Base-by-base conservation (phyloP, 2,329 filamentous ascomycete species). In the Teratosphaeria zuluensis region DNA sequence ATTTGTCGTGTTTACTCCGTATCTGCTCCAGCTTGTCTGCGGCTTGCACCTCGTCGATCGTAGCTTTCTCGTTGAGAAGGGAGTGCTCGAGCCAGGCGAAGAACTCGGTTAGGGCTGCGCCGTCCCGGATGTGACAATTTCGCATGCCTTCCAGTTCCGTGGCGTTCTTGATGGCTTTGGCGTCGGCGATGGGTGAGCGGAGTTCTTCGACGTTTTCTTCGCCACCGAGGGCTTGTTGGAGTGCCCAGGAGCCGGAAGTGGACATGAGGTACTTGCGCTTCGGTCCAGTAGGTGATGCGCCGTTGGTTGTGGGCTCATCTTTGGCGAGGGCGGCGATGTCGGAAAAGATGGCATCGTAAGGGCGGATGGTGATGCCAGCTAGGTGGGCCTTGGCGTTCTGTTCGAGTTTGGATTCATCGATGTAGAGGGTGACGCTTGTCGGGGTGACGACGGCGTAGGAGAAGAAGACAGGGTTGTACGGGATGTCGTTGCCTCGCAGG, bases 391-490 rank as follows among this genome's bases (percentile, higher is more conserved):
- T 84, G 59, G 84, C 86, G 54, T 89, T 84, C 2, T 81, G 76
- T 35, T 81, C 84, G 31, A 97, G 75, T 73, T 96, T 96, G 14
- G 83, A 81, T 12, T 86, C 82, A 69, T 97, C 88, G 59, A 97
- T 79, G 69, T 96, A 99, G 4, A 99, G 80, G 1, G 86, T 91
- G 28, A 87, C 89, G 1, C 84, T 79, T 1, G 73, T 85, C 1
- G 86, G 84, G 1, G 94, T 97, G 62, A 99, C 78, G 51, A 94
- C 82, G 52, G 92, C 92, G 69, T 97, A 99, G 16, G 92, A 94
- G 76, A 97, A 97, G 79, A 99, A 97, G 55, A 99, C 94, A 0
- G 94, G 94, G 71, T 99, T 99, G 77, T 94, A 99, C 0, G 91
- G 90, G 64, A 99, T 97, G 71, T 97, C 94, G 72, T 82, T 94